Evolutionary conservation across 345 rosid genomes (phyloP).

Genomic region (Zanthoxylum bungeanum): DNA sequence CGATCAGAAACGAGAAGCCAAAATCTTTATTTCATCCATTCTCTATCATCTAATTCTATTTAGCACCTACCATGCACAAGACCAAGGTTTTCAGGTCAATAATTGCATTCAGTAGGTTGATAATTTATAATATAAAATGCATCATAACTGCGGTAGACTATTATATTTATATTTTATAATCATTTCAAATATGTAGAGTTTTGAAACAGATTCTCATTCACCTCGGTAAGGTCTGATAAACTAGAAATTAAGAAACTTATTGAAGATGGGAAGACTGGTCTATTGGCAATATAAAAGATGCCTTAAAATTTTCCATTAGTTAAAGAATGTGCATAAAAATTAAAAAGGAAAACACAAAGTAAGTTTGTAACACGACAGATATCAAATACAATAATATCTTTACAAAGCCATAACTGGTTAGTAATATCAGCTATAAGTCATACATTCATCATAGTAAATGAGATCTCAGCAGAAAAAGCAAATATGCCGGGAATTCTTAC

Average conservation of each 20-base stretch:
- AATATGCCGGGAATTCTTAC: slow-evolving; percentile 30
- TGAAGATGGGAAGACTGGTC: background rate
- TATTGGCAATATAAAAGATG: background rate
- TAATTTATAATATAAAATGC: background rate
- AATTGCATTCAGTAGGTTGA: background rate
- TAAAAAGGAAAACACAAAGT: background rate
- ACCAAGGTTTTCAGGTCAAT: background rate
- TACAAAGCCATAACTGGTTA: background rate
- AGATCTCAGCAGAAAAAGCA: background rate
- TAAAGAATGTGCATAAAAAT: background rate
- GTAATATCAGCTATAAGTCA: slow-evolving; percentile 1
- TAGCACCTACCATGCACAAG: background rate
- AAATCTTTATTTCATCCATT: background rate
- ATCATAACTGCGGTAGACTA: background rate
- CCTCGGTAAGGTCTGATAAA: background rate
- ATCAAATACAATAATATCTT: background rate
- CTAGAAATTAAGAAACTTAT: background rate
- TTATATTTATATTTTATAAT: background rate
- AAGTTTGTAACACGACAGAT: background rate
- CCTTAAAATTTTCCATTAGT: background rate
- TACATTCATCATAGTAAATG: background rate
- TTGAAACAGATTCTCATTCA: background rate
- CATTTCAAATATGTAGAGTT: background rate
- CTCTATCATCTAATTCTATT: too few species aligned
- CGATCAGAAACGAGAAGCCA: background rate